phyloP scores from a whole-genome alignment of 1,139 yeast genomes.

The Zygosaccharomyces pseudobailii region DNA sequence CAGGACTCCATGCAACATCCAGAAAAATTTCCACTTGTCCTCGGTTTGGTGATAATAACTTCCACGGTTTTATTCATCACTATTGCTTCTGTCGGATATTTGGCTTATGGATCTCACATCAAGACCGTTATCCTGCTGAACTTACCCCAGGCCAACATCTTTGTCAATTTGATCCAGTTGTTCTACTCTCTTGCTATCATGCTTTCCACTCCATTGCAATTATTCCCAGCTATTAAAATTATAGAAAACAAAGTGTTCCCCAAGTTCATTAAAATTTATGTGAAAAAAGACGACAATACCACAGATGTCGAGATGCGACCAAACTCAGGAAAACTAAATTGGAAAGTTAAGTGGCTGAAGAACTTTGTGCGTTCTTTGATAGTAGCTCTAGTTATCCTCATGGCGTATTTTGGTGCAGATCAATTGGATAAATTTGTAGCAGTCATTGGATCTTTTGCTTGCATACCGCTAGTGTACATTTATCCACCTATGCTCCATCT shows the following conservation, averaged over 20 bases:
- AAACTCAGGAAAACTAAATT: conserved; percentile 52
- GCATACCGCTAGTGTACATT: conserved; percentile 78
- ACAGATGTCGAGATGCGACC: conserved; percentile 17
- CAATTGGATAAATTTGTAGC: conserved; percentile 69
- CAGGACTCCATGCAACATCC: conserved; percentile 74
- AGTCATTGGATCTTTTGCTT: conserved; percentile 75
- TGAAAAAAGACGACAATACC: conserved; percentile 14
- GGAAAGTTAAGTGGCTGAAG: conserved; percentile 59
- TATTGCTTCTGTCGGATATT: conserved; percentile 63
- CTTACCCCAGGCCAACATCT: conserved; percentile 56
- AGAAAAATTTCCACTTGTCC: conserved; percentile 61
- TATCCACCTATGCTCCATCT: conserved; percentile 73
- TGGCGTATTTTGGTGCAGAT: conserved; percentile 59
- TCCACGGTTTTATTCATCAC: conserved; percentile 58
- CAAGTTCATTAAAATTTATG: conserved; percentile 29
- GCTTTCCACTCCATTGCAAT: conserved; percentile 68
- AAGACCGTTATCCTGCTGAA: conserved; percentile 66
- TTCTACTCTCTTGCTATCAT: conserved; percentile 70
- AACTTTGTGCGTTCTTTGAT: conserved; percentile 51
- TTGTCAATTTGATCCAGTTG: conserved; percentile 63
- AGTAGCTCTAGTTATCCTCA: conserved; percentile 48
- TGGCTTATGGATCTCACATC: conserved; percentile 63
- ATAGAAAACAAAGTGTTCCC: conserved; percentile 59
- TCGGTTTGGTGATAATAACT: conserved; percentile 52
- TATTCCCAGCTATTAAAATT: conserved; percentile 71